Conservation (phyloP, 2,329 filamentous ascomycete species). For the Bipolaris gigantea region DNA sequence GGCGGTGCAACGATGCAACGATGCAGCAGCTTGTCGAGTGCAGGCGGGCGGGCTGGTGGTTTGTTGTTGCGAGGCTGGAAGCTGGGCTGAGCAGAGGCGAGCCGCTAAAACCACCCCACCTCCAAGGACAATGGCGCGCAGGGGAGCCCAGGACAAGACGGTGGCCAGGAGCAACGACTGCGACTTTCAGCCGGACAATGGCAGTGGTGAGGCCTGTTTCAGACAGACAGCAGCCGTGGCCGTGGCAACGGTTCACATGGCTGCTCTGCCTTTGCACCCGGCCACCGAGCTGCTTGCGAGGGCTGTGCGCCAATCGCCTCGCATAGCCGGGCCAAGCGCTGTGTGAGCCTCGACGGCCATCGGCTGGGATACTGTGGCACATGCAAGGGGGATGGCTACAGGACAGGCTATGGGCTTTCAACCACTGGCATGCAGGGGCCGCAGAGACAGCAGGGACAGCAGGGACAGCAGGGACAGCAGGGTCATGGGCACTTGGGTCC, state of each 20-base stretch:
- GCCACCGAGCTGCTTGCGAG: conserved; percentile 8
- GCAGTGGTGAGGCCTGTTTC: conserved; percentile 30
- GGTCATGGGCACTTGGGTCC: not conserved
- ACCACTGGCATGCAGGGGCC: conserved; percentile 15
- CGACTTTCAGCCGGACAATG: conserved; percentile 15
- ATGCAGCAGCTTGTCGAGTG: not conserved
- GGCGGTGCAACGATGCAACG: conserved; percentile 22
- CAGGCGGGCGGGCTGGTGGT: conserved; percentile 1
- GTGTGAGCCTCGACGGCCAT: conserved; percentile 33
- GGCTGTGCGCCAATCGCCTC: conserved; percentile 35
- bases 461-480: no score
- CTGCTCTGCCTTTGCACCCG: conserved; percentile 27
- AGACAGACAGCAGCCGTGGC: conserved; percentile 33
- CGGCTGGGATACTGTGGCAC: conserved; percentile 18
- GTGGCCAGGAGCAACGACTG: conserved; percentile 14
- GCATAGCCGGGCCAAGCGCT: conserved; percentile 32
- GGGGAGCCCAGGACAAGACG: not conserved
- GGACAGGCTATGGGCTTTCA: conserved; percentile 1
- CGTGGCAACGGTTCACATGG: conserved; percentile 26
- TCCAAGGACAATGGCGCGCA: conserved; percentile 12
- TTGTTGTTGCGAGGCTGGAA: conserved; percentile 19
- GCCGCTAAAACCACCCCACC: conserved; percentile 29
- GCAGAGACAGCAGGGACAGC: no score
- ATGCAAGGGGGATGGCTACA: conserved; percentile 22
- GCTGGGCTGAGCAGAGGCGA: conserved; percentile 5